Percentiles rank a stretch among this genome's conserved stretches.
phyloP scores from a whole-genome alignment of 805 yeast genomes.

The Candida wancherniae region DNA sequence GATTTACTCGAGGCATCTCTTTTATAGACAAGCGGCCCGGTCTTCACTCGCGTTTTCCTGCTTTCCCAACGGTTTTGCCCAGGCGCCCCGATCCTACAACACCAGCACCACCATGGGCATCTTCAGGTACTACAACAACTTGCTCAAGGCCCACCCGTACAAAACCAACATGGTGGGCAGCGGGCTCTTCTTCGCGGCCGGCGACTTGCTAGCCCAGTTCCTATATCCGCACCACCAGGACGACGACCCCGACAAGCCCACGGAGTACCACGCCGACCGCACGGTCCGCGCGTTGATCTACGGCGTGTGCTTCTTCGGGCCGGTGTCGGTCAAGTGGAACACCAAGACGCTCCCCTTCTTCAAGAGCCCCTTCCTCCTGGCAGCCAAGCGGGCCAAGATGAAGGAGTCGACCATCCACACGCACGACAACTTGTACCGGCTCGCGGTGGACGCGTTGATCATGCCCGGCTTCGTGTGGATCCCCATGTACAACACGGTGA shows the following conservation, averaged over 20 bases:
- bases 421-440: slow-evolving; percentile 22
- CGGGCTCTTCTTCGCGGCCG: slow-evolving; percentile 42
- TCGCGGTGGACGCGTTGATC: slow-evolving; percentile 34
- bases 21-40: too few relatives aligned
- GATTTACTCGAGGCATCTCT: too few relatives aligned
- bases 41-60: neutral
- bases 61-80: neutral
- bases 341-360: slow-evolving; percentile 32
- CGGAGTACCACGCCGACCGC: slow-evolving; percentile 24
- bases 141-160: slow-evolving; percentile 44
- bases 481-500: slow-evolving; percentile 38
- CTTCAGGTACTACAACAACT: slow-evolving; percentile 19
- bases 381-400: slow-evolving; percentile 9
- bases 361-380: slow-evolving; percentile 30
- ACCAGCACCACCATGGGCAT: slow-evolving; percentile 10
- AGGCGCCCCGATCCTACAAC: neutral
- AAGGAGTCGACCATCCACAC: slow-evolving; percentile 12
- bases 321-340: slow-evolving; percentile 37
- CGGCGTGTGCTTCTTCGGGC: slow-evolving; percentile 37
- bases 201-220: slow-evolving; percentile 40
- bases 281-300: slow-evolving; percentile 34
- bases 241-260: slow-evolving; percentile 17
- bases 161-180: slow-evolving; percentile 52
- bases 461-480: slow-evolving; percentile 38
- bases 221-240: slow-evolving; percentile 30